phyloP scores from a whole-genome alignment of 2,329 filamentous ascomycete species.

The Fusarium vanettenii region DNA sequence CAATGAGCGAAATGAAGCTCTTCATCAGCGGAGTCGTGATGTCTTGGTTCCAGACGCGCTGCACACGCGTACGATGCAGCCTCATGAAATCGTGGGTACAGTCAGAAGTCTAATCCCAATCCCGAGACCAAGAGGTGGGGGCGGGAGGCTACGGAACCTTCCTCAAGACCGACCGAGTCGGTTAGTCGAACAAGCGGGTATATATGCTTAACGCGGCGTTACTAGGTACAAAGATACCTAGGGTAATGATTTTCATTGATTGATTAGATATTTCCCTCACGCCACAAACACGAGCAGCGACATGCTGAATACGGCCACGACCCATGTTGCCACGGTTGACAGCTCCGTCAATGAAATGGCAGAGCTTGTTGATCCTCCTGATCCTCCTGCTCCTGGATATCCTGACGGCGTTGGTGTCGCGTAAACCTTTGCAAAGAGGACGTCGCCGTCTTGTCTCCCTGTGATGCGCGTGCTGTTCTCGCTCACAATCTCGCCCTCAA shows the following conservation, averaged over 20 bases:
- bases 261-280: neutral
- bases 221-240: neutral
- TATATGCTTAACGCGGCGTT: slow-evolving; percentile 1
- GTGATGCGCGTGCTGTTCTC: slow-evolving; percentile 24
- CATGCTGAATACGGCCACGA: neutral
- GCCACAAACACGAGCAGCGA: neutral
- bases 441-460: neutral
- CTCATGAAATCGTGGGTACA: neutral
- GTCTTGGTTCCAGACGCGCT: neutral
- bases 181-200: neutral
- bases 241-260: neutral
- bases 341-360: neutral
- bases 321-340: neutral
- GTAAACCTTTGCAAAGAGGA: neutral
- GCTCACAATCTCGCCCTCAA: slow-evolving; percentile 20
- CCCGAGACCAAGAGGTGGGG: neutral
- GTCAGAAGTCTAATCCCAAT: neutral
- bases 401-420: neutral
- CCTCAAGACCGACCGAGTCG: neutral
- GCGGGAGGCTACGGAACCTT: neutral
- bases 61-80: neutral
- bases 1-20: neutral
- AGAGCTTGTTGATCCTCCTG: neutral
- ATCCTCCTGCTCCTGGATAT: neutral
- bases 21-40: neutral